These are phyloP conservation scores for Alternaria burnsii DNA, from an alignment of 2,329 filamentous ascomycete genomes.

Conservation along the genomic window DNA sequence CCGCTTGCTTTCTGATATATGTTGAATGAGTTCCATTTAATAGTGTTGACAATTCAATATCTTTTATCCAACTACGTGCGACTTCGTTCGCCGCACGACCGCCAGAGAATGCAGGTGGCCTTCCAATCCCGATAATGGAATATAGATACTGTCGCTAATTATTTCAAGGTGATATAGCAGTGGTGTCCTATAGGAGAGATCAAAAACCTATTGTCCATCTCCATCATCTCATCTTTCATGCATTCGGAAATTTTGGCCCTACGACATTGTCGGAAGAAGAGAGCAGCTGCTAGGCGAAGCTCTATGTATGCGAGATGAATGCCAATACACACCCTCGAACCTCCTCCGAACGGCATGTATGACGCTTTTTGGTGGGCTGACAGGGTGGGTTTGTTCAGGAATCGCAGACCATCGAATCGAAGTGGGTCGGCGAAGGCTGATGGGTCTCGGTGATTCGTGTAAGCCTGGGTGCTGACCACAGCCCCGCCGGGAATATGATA, in stretches of 20 bases:
- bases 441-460: conserved; percentile 49
- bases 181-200: conserved; percentile 52
- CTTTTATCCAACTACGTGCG: not conserved
- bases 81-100: not conserved
- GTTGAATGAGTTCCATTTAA: not conserved
- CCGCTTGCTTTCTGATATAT: not conserved
- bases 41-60: not conserved
- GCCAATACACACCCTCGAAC: conserved; percentile 72
- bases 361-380: conserved; percentile 55
- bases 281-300: conserved; percentile 58
- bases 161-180: conserved; percentile 45
- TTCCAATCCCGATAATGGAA: not conserved
- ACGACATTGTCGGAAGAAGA: conserved; percentile 60
- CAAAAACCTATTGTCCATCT: conserved; percentile 53
- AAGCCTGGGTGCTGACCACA: conserved; percentile 51
- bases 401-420: conserved; percentile 46
- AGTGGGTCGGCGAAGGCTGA: conserved; percentile 30
- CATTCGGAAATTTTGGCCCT: conserved; percentile 32
- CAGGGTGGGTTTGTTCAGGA: conserved; percentile 28
- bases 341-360: conserved; percentile 73
- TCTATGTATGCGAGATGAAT: conserved; percentile 70
- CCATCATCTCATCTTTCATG: conserved; percentile 50
- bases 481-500: conserved; percentile 48
- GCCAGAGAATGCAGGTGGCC: too few species aligned
- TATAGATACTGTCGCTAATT: not conserved